Evolutionary conservation across 495 filamentous ascomycete genomes (phyloP), one percentile per base, ranked within the genome.

Genomic region (Penicillium maclennaniae): DNA sequence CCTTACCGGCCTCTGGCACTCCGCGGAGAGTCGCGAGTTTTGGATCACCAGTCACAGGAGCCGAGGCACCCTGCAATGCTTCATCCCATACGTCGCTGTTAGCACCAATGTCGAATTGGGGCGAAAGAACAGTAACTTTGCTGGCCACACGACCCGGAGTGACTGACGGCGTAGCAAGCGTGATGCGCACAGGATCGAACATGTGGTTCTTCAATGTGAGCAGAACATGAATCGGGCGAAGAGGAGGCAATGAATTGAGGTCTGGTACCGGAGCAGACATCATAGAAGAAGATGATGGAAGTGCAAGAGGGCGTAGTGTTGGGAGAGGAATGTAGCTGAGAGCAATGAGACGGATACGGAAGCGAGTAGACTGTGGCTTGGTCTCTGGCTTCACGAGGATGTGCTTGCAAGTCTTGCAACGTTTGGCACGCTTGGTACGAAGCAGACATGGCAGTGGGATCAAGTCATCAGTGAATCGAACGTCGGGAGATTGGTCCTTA

Each of bases 1-100:
- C 84, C 69, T 97, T 97, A 15, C 93, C 93, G 6, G 87, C 90
- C 65, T 96, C 90, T 2, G 90, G 84, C 42, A 86, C 71, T 38
- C 60, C 69, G 39, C 69, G 69, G 21, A 72, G 59, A 20, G 56
- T 67, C 7, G 63, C 62, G 8, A 61, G 53, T 1, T 59, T 58
- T 43, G 56, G 55, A 42, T 56, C 68, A 71, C 72, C 44, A 62
- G 67, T 60, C 65, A 19, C 63, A 60, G 43, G 74, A 43, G 58
- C 74, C 44, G 56, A 73, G 54, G 60, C 76, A 60, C 52, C 70
- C 34, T 78, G 67, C 7, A 97, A 75, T 4, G 91, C 93, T 60
- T 97, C 93, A 57, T 97, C 93, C 87, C 93, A 96, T 20, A 91
- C 87, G 66, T 98, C 93, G 28, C 89, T 90, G 68, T 93, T 96